Evolutionary conservation across 1,139 yeast species (phyloP), one percentile per base, ranked within the genome.

Genomic region (Scheffersomyces quercinus): DNA sequence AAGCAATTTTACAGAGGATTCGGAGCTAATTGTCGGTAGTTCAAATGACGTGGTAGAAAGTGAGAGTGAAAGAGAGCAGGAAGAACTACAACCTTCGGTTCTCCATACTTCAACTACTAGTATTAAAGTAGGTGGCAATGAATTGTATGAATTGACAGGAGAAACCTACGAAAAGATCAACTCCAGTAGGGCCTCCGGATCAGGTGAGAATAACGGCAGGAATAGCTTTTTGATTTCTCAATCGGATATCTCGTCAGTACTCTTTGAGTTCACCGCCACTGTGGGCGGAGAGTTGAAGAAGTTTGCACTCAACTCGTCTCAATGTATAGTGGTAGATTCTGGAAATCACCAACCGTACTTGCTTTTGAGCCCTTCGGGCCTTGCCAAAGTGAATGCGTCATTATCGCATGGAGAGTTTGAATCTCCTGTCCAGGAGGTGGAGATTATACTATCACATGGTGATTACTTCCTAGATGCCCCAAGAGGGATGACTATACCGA

Each of bases 241-340:
- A 46, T 47, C 58, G 4, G 67, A 62, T 29, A 39, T 64, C 9
- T 50, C 62, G 11, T 42, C 55, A 3, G 32, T 46, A 3, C 57
- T 52, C n/a, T 67, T 56, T 35, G 65, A 56, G 28, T 51, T 70
- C 32, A 41, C 52, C 1, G 45, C 58, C 16, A 41, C 49, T n/a
- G 33, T 56, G 1, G 47, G 37, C 5, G 48, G 45, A 5, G 46
- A 41, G 14, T 15, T 35, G 16, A 46, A 49, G 11, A 50, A 44
- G 9, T 68, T 68, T 0, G 42, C 46, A 2, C 56, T 75, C 41
- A 67, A 62, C 42, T 58, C 75, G 0, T 69, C 73, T 9, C 76
- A 76, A 40, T 73, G 79, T 47, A 71, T 75, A 12, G 51, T 75
- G 4, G 76, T 75, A 4, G 75, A 72, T 40, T 52, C 67, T 28